Evolutionary conservation across 306 rosid genomes (phyloP).

Genomic region (Prunus dulcis): DNA sequence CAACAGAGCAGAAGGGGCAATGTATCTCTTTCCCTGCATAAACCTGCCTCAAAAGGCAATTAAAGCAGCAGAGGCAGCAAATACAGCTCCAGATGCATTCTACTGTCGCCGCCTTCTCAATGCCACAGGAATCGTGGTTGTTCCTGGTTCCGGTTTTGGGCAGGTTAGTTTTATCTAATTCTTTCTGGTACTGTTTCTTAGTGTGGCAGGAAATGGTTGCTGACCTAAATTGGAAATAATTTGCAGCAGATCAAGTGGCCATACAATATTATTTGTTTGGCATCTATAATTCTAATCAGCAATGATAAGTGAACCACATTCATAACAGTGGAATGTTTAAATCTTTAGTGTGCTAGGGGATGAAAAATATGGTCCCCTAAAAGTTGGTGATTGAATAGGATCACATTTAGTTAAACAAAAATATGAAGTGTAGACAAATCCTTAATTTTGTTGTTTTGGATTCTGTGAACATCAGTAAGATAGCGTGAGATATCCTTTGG

Average conservation of each 20-base stretch:
- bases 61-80: slow-evolving; percentile 68
- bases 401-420: neutral
- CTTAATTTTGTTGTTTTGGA: neutral
- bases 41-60: slow-evolving; percentile 67
- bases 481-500: too few species aligned
- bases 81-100: slow-evolving; percentile 66
- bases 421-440: neutral
- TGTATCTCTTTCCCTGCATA: slow-evolving; percentile 79
- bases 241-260: neutral
- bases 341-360: neutral
- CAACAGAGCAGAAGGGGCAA: slow-evolving; percentile 93
- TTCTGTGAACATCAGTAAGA: neutral
- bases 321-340: neutral
- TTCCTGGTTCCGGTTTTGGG: slow-evolving; percentile 93
- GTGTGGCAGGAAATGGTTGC: neutral
- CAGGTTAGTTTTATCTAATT: slow-evolving; percentile 51
- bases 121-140: slow-evolving; percentile 82
- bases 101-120: slow-evolving; percentile 68
- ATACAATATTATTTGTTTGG: neutral
- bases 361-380: neutral
- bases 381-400: neutral
- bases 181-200: neutral
- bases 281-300: neutral
- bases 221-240: neutral
- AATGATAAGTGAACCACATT: neutral